Percentiles rank a stretch among this genome's conserved stretches.
phyloP scores from a whole-genome alignment of 2,329 filamentous ascomycete species.

The Hypoxylon sp. region DNA sequence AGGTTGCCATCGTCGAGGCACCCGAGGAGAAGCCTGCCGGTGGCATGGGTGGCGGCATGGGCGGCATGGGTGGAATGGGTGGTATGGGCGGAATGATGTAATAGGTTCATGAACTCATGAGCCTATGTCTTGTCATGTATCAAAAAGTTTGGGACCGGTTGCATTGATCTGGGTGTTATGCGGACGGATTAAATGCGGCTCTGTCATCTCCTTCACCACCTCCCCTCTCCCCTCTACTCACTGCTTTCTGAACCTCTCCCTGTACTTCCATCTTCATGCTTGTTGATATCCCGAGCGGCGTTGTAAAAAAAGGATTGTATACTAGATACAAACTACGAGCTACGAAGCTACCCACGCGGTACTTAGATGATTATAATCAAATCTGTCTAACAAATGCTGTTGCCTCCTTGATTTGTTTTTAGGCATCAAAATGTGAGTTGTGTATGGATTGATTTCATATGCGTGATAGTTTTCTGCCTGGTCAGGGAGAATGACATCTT shows the following conservation, averaged over 20 bases:
- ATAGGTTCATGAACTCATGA: conserved; percentile 47
- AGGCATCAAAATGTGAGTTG: conserved; percentile 32
- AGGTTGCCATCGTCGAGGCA: conserved; percentile 97
- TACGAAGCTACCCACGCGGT: conserved; percentile 30
- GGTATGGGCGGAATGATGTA: conserved; percentile 73
- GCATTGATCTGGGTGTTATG: conserved; percentile 65
- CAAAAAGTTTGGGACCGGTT: conserved; percentile 55
- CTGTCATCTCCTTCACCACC: conserved; percentile 53
- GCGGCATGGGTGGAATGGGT: conserved; percentile 56
- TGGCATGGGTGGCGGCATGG: conserved; percentile 64
- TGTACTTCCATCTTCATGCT: conserved; percentile 46
- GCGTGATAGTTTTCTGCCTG: conserved; percentile 24
- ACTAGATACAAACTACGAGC: conserved; percentile 43
- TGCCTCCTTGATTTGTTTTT: conserved; percentile 5
- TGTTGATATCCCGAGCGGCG: conserved; percentile 51
- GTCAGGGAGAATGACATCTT: conserved; percentile 23
- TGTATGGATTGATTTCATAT: conserved; percentile 7
- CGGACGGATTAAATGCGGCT: conserved; percentile 54
- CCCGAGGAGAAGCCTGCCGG: conserved; percentile 87
- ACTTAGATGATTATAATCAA: conserved; percentile 33
- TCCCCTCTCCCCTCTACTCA: conserved; percentile 49
- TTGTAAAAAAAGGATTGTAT: conserved; percentile 49
- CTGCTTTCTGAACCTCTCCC: conserved; percentile 24
- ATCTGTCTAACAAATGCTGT: conserved; percentile 29
- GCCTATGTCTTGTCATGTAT: conserved; percentile 48